Conservation (phyloP, 2,329 filamentous ascomycete genomes). For the Zymoseptoria pseudotritici region DNA sequence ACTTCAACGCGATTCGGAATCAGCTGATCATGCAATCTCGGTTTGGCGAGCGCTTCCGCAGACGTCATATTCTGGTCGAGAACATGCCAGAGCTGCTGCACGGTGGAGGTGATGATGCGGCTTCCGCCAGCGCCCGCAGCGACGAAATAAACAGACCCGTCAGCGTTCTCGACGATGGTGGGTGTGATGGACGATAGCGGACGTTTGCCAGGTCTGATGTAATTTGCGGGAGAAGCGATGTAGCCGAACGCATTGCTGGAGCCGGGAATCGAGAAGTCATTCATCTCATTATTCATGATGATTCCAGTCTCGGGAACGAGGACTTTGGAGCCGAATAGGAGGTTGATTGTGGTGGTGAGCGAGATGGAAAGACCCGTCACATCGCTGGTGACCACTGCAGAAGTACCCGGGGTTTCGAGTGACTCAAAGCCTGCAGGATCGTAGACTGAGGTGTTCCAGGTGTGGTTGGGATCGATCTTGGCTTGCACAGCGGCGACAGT, state of each 20-base stretch:
- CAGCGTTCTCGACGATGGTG: constrained; percentile 62
- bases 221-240: constrained; percentile 72
- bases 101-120: constrained; percentile 70
- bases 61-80: constrained; percentile 59
- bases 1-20: constrained; percentile 62
- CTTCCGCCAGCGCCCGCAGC: constrained; percentile 74
- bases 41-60: constrained; percentile 54
- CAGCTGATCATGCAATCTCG: constrained; percentile 75
- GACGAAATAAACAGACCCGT: constrained; percentile 58
- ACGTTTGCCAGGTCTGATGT: constrained; percentile 70
- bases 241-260: constrained; percentile 77
- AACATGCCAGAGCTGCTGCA: constrained; percentile 66
- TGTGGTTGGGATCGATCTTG: constrained; percentile 64
- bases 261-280: constrained; percentile 81
- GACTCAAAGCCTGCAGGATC: constrained; percentile 60
- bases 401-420: constrained; percentile 65
- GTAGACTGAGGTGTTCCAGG: constrained; percentile 67
- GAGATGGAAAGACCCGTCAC: constrained; percentile 66
- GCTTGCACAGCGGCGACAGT: constrained; percentile 53
- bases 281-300: constrained; percentile 55
- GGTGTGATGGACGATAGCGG: constrained; percentile 78
- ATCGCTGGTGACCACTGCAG: constrained; percentile 67
- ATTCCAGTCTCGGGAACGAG: constrained; percentile 77
- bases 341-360: constrained; percentile 80
- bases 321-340: constrained; percentile 72